These are phyloP conservation scores for Pleurotus platypus DNA, from an alignment of 768 basidiomycete genomes.

Conservation along the genomic window DNA sequence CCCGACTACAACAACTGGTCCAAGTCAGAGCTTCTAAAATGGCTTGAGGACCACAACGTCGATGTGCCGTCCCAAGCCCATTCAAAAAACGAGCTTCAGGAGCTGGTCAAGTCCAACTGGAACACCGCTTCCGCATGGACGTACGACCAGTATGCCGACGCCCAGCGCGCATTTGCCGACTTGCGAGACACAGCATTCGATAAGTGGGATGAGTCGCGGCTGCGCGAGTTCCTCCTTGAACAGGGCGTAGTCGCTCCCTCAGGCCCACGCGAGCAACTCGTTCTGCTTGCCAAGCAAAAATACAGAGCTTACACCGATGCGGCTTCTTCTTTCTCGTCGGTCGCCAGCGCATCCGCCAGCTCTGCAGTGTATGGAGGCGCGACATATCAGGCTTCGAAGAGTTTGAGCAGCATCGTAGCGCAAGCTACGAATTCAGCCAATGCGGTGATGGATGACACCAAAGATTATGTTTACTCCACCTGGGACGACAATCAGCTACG, in stretches of 20 bases:
- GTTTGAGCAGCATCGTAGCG: slow-evolving; percentile 37
- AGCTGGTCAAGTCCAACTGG: slow-evolving; percentile 65
- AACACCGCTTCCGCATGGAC: slow-evolving; percentile 49
- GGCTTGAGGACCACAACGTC: slow-evolving; percentile 68
- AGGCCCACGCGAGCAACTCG: slow-evolving; percentile 75
- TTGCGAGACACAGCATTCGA: slow-evolving; percentile 65
- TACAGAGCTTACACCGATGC: slow-evolving; percentile 59
- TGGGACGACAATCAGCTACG: slow-evolving; percentile 83
- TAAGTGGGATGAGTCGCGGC: slow-evolving; percentile 78
- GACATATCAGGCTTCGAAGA: slow-evolving; percentile 33
- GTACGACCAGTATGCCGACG: slow-evolving; percentile 56
- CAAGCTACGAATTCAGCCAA: slow-evolving; percentile 52
- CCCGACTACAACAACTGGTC: slow-evolving; percentile 56
- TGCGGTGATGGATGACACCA: slow-evolving; percentile 60
- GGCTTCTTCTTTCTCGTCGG: slow-evolving; percentile 50
- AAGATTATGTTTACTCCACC: slow-evolving; percentile 85
- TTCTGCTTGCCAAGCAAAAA: slow-evolving; percentile 71
- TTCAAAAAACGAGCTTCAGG: slow-evolving; percentile 37
- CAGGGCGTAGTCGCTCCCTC: slow-evolving; percentile 84
- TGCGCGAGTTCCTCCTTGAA: slow-evolving; percentile 81
- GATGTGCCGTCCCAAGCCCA: slow-evolving; percentile 42
- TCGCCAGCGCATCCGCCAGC: slow-evolving; percentile 44
- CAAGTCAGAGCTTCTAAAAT: slow-evolving; percentile 54
- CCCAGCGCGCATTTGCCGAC: slow-evolving; percentile 60
- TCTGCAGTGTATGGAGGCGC: slow-evolving; percentile 49